Conservation (phyloP, 1,284 basidiomycete genomes). For the Athelia sp. region DNA sequence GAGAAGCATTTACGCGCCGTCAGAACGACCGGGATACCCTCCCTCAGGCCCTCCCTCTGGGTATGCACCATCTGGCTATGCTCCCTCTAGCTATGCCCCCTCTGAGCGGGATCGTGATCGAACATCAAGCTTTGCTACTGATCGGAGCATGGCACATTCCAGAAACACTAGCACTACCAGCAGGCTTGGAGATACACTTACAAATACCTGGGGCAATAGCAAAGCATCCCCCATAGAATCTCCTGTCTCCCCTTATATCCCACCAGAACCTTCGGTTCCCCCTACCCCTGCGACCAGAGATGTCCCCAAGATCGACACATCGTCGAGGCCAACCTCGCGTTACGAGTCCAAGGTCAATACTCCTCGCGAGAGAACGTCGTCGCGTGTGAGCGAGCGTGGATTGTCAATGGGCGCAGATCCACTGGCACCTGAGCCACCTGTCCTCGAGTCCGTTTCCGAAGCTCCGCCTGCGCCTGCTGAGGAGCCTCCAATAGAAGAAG, state of each 20-base stretch:
- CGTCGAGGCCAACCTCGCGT: no score
- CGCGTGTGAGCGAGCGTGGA: not conserved
- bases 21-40: no score
- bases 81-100: constrained; percentile 8
- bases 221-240: constrained; percentile 6
- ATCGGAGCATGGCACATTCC: constrained; percentile 6
- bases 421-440: not conserved
- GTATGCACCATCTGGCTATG: constrained; percentile 4
- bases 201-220: not conserved
- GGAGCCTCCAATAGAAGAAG: not conserved
- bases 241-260: constrained; percentile 1
- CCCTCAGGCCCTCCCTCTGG: no score
- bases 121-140: constrained; percentile 3
- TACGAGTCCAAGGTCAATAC: no score
- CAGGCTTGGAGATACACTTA: not conserved
- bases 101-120: constrained; percentile 10
- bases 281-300: no score
- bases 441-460: not conserved
- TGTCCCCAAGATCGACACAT: no score
- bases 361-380: no score
- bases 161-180: not conserved
- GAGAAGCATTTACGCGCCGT: not conserved
- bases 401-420: not conserved
- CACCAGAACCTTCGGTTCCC: constrained; percentile 1
- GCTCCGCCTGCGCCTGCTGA: not conserved